Evolutionary conservation across 2,329 filamentous ascomycete species (phyloP).

Genomic region (Pseudodiploospora longispora): DNA sequence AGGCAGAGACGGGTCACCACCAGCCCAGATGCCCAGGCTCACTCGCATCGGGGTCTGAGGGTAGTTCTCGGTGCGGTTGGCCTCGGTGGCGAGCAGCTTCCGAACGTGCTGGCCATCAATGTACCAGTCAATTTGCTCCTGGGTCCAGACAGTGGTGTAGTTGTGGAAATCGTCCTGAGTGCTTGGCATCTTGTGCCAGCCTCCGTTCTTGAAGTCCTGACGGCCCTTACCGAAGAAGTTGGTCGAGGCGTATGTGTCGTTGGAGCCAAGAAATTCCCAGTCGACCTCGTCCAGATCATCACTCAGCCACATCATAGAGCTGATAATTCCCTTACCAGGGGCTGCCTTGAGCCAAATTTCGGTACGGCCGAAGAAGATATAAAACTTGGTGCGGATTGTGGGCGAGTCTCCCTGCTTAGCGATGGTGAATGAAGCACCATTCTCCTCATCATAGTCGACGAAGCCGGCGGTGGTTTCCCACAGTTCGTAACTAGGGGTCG

Average conservation of each 20-base stretch:
- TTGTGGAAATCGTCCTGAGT: conserved; percentile 60
- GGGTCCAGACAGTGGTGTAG: conserved; percentile 69
- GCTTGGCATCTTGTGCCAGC: conserved; percentile 46
- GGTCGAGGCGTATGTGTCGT: conserved; percentile 53
- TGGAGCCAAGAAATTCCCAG: conserved; percentile 71
- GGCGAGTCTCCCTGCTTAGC: conserved; percentile 63
- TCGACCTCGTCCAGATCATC: conserved; percentile 84
- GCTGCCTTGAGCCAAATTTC: conserved; percentile 74
- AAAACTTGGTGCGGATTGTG: conserved; percentile 71
- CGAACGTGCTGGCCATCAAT: conserved; percentile 62
- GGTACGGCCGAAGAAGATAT: conserved; percentile 77
- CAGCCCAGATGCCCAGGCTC: conserved; percentile 59
- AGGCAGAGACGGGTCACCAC: conserved; percentile 47
- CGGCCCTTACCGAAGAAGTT: conserved; percentile 76
- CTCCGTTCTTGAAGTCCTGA: conserved; percentile 54
- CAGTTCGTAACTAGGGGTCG: conserved; percentile 46
- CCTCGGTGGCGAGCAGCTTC: conserved; percentile 52
- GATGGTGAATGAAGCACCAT: conserved; percentile 68
- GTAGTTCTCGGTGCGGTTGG: conserved; percentile 54
- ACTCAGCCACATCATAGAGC: conserved; percentile 73
- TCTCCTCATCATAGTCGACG: conserved; percentile 50
- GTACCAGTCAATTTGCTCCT: conserved; percentile 56
- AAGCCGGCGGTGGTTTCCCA: conserved; percentile 64
- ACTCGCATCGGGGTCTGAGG: conserved; percentile 72
- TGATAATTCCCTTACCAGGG: conserved; percentile 66